Evolutionary conservation across 2,329 filamentous ascomycete species (phyloP).

Genomic region (Cordyceps cicadae): DNA sequence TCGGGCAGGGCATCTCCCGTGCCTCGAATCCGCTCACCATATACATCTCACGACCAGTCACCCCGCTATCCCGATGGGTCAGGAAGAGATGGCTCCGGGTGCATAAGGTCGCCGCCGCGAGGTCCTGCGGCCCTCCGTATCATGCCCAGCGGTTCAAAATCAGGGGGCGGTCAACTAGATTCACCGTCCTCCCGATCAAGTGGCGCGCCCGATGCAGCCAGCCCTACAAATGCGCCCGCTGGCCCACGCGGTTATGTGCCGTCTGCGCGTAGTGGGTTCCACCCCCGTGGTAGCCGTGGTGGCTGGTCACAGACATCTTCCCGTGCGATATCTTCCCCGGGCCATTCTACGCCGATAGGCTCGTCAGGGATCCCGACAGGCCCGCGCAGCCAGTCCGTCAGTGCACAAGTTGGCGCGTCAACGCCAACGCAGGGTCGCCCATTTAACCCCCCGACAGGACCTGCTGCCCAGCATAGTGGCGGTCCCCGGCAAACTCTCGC

Average conservation of each 20-base stretch:
- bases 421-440: constrained; percentile 35
- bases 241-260: constrained; percentile 48
- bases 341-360: constrained; percentile 33
- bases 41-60: constrained; percentile 34
- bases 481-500: constrained; percentile 37
- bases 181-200: constrained; percentile 22
- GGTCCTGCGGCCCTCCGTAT: constrained; percentile 46
- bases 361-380: constrained; percentile 39
- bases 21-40: constrained; percentile 39
- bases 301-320: constrained; percentile 32
- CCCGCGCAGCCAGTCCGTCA: constrained; percentile 30
- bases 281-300: constrained; percentile 37
- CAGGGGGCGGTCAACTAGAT: constrained; percentile 9
- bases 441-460: constrained; percentile 52
- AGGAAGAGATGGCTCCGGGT: constrained; percentile 22
- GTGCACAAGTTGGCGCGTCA: constrained; percentile 20
- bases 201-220: constrained; percentile 31
- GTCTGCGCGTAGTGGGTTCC: constrained; percentile 35
- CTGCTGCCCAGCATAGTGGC: constrained; percentile 31
- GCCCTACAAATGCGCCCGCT: constrained; percentile 42
- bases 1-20: constrained; percentile 48
- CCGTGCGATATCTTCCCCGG: constrained; percentile 27
- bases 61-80: constrained; percentile 22
- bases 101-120: constrained; percentile 41
- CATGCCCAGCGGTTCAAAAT: constrained; percentile 37